Evolutionary conservation across 192 early-diverging fungal species (phyloP), one percentile per base, ranked within the genome.

Genomic region (Coemansia sp.): DNA sequence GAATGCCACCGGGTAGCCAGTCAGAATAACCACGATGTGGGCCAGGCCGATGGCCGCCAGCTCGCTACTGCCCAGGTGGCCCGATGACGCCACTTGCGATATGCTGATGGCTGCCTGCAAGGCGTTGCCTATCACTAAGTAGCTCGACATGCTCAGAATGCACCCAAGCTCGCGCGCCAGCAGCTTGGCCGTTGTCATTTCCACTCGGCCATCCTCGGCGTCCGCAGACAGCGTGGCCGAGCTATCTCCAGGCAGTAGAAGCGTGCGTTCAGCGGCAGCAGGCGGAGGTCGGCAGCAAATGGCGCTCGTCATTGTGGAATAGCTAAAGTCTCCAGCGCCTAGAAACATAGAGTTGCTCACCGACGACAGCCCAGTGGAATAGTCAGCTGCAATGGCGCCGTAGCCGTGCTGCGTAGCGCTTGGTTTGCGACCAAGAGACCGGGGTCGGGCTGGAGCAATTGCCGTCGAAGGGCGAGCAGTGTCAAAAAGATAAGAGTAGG

Each of bases 11-110:
- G 82, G 82, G 67, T 86, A 90, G 8, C 84, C 88, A 0, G 86
- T 82, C 39, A 92, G 78, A 14, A 83, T 79, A 5, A 86, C 85
- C 31, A 87, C 84, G 84, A 91, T 89, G 51, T 83, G 80, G 0
- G 83, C 87, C 22, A 91, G 59, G 0, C 86, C 85, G 1, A 86
- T 80, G 0, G 84, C 85, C 8, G 84, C 87, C 43, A 91, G 68
- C 68, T 89, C 84, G 54, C 53, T 62, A 21, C 77, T 56, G 25
- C 82, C 81, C 50, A 87, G 58, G 41, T 85, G 88, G 10, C 88
- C 86, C 15, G 86, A 77, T 3, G 81, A 80, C 30, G 84, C 73
- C 11, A 87, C 74, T 71, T 81, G 83, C 51, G 82, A 79, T 51
- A 86, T 64, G 60, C 85, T 83, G 22, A 90, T 74, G 1, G 80